These are phyloP conservation scores for Ophiosphaerella herpotricha DNA, from an alignment of 2,329 filamentous ascomycete species.

Conservation along the genomic window DNA sequence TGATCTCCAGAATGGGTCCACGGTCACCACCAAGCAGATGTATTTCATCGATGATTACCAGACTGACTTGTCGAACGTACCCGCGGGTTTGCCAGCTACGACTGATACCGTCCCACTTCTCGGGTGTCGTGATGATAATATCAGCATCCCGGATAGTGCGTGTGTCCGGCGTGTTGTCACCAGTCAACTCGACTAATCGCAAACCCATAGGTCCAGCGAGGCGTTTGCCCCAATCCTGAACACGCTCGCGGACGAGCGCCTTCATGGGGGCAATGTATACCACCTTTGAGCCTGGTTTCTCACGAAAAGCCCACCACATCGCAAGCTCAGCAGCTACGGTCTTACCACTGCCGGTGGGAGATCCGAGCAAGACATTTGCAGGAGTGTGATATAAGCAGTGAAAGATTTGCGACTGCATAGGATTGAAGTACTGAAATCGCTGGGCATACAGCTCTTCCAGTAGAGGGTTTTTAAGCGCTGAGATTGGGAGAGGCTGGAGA, in stretches of 20 bases:
- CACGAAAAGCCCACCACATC: slow-evolving; percentile 99
- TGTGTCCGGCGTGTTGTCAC: slow-evolving; percentile 97
- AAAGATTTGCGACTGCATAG: slow-evolving; percentile 99
- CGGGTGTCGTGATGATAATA: slow-evolving; percentile 98
- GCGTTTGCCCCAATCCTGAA: slow-evolving; percentile 89
- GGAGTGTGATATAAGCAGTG: slow-evolving; percentile 92
- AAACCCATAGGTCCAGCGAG: slow-evolving; percentile 82
- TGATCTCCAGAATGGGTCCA: slow-evolving; percentile 97
- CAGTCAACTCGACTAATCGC: slow-evolving; percentile 92
- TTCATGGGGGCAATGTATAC: slow-evolving; percentile 99
- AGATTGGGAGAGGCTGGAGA: slow-evolving; percentile 84
- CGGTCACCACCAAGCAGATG: slow-evolving; percentile 95
- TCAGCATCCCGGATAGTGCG: slow-evolving; percentile 93
- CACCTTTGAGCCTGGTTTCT: slow-evolving; percentile 92
- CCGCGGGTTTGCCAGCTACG: slow-evolving; percentile 98
- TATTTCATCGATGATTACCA: slow-evolving; percentile 99
- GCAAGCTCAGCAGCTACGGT: slow-evolving; percentile 94
- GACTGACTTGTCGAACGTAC: slow-evolving; percentile 90
- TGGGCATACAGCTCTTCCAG: slow-evolving; percentile 87
- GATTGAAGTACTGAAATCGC: slow-evolving; percentile 96
- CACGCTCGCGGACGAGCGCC: slow-evolving; percentile 91
- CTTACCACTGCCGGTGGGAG: slow-evolving; percentile 95
- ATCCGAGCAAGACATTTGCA: slow-evolving; percentile 90
- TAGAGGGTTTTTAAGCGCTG: slow-evolving; percentile 82
- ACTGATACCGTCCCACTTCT: slow-evolving; percentile 99